These are phyloP conservation scores for Picea engelmannii DNA, from an alignment of 83 land plant genomes.

Conservation along the genomic window DNA sequence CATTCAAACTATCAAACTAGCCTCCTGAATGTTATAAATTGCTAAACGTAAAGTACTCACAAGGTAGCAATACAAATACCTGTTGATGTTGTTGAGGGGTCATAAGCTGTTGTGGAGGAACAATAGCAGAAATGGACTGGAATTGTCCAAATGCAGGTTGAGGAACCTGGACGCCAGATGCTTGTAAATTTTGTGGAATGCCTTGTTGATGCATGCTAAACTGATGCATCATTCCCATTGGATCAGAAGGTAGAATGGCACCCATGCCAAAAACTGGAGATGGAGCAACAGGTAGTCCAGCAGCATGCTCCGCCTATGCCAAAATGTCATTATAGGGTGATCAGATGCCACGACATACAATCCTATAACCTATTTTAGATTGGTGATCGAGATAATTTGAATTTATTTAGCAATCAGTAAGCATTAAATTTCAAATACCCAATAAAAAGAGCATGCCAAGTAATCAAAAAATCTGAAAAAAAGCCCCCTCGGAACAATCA, in stretches of 20 bases:
- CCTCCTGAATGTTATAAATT: neutral
- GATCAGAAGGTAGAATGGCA: constrained; percentile 48
- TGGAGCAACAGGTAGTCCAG: constrained; percentile 42
- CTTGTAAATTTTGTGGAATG: constrained; percentile 29
- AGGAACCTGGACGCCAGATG: constrained; percentile 30
- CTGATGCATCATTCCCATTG: constrained; percentile 48
- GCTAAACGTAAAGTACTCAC: neutral
- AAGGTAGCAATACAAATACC: constrained; percentile 26
- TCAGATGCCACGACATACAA: too few relatives aligned
- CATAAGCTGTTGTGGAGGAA: constrained; percentile 30
- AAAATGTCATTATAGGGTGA: neutral
- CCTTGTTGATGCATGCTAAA: constrained; percentile 54
- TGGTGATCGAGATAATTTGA: too few relatives aligned
- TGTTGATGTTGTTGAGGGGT: constrained; percentile 41
- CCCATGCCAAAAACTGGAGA: constrained; percentile 48
- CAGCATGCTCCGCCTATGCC: constrained; percentile 27
- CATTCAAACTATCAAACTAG: neutral
- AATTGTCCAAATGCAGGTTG: constrained; percentile 37
- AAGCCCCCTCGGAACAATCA: neutral
- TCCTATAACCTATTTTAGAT: too few relatives aligned
- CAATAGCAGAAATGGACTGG: constrained; percentile 30
- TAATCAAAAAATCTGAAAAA: neutral
- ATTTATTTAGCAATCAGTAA: too few relatives aligned
- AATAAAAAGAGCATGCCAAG: neutral
- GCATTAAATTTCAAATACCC: neutral